Base-by-base conservation (phyloP, 768 basidiomycete species). In the Clavaria fumosa region DNA sequence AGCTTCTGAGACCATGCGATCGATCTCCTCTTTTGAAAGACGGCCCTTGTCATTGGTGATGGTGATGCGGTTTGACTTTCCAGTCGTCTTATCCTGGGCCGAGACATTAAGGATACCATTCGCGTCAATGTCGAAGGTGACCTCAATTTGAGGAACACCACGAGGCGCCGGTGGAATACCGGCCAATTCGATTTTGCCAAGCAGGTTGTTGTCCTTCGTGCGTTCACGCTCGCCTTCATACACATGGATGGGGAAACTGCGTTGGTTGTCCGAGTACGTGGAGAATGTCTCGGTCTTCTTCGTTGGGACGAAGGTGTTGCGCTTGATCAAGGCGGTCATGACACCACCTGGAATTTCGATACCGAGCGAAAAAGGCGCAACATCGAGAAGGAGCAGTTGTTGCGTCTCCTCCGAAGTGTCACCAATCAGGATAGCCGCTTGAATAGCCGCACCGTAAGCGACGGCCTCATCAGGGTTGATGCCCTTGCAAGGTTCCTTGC, bases 401-500 rank as follows among this genome's bases (percentile, higher is more conserved):
- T 86, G 81, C 43, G 91, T 95, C 68, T 95, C 90, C 48, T 97
- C 95, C 6, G 21, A 22, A 10, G 12, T 36, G 21, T 36, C 35
- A 42, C 89, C 89, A 50, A 90, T 93, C 47, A 96, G 84, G 55
- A 99, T 82, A 41, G 93, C 95, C 43, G 93, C 93, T 65, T 97
- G 91, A 53, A 96, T 90, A 50, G 93, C 90, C 50, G 93, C 91
- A 69, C 93, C 95, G 62, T 96, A 95, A 37, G 95, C 91, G 51
- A 99, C 95, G 51, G 93, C 93, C 68, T 99, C 95, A 54, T 99
- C 95, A 45, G 93, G 93, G 73, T 99, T 96, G 67, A 99, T 96
- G 40, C 90, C 93, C 72, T 99, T 99, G 78, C 96, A 96, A 56
- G 95, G 64, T 58, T 91, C 85, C 52, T 93, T 89, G 43, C 88